Base-by-base conservation (phyloP, 83 land plant genomes). In the Picea mariana region DNA sequence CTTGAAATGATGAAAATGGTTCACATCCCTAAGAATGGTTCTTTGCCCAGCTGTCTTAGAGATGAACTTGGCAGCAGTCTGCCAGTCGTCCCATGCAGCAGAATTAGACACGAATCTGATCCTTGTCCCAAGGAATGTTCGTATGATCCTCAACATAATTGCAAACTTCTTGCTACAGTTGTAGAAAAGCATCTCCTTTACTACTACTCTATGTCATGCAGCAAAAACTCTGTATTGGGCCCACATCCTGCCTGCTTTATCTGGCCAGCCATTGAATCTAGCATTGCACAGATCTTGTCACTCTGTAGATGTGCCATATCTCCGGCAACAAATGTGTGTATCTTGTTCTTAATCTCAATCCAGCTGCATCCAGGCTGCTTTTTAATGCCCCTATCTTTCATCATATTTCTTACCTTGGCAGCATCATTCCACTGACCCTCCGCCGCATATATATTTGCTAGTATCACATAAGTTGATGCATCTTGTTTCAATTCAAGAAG, bases 301-400 rank as follows among this genome's bases (percentile, higher is more conserved):
- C 21, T 73, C n/a, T 42, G 77, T n/a, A 52, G 55, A 73, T 73
- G 58, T 73, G 77, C 77, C 77, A 47, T 73, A 52, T 73, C 77
- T 73, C 77, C 75, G 9, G 52, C 77, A 44, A 73, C 77, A 47
- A 73, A 73, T 44, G 58, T 21, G 55, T 73, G 55, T 73, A 73
- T n/a, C 58, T 73, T 44, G 77, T 73, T 73, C 55, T 47, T 73
- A 12, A 73, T 73, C 18, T 73, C 77, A 73, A 73, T 73, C 77
- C 77, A 73, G 77, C 77, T 73, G 27, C 55, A 73, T 73, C 77
- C 77, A 73, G 77, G 77, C 23, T 73, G 55, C 77, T 73, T 73
- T 52, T 73, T 73, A 20, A 73, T 44, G 26, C 77, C 77, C 77
- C 58, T 73, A 21, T 42, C 26, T 73, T 47, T 40, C 77, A 73